Base-by-base conservation (phyloP, 176 grass and related monocot genomes). In the Oryza meridionalis region DNA sequence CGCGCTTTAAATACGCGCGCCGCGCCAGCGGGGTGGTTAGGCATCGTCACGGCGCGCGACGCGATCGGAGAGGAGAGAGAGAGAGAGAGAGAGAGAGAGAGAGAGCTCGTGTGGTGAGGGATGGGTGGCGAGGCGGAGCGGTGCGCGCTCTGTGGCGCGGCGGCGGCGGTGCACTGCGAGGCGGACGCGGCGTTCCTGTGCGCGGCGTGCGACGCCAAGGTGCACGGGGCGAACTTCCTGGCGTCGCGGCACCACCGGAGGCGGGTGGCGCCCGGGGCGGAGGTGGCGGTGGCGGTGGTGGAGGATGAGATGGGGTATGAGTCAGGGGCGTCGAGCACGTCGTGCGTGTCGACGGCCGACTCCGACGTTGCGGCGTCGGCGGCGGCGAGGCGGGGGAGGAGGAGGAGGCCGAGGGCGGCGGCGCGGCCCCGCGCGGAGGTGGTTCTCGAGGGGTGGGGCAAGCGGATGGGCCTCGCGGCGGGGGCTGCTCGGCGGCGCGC, bases 141-240 rank as follows among this genome's bases (percentile, higher is more conserved):
- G 9, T 97, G 92, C 88, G 90, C 84, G 40, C 88, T 94, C 44
- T 93, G 92, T 78, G 83, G 69, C 29, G 85, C 35, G 35, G 42
- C 12, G 0, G 93, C 93, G 55, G 75, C 81, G 27, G 89, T 98
- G 51, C 94, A 98, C 85, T 98, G 96, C 91, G 90, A 84, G 45
- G 81, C 92, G 2, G 95, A 94, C 88, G 82, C 84, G 17, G 95
- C 95, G 15, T 86, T 89, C 76, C 82, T 97, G 7, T 94, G 95
- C 87, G 79, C 24, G 44, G 6, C 65, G 0, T 97, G 95, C 88
- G 92, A 98, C 71, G 91, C 89, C 46, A 55, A 85, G 58, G 96
- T 98, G 2, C 96, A 98, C 77, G 93, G 96, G 63, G 96, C 96
- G 29, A 98, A 95, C 79, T 93, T 97, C 78, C 95, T 97, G 40